Evolutionary conservation across 1,284 basidiomycete species (phyloP), one percentile per base, ranked within the genome.

Genomic region (Cutaneotrichosporon cutaneum): DNA sequence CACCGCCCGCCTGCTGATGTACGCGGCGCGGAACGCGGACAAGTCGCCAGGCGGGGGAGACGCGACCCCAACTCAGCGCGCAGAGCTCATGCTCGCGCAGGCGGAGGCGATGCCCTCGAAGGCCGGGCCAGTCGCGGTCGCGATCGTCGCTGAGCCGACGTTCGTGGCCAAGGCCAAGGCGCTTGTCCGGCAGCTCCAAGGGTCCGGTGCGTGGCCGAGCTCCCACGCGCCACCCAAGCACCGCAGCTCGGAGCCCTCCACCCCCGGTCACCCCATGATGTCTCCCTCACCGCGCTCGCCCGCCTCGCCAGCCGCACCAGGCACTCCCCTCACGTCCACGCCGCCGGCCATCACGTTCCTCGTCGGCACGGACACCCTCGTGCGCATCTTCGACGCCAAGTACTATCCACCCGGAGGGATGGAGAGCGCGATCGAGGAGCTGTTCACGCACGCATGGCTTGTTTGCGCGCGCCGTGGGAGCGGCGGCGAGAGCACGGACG

Each of bases 1-100:
- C 72, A 88, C 92, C 61, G 89, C 91, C 0, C 87, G 85, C 59
- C 81, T 98, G 0, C 83, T 97, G 3, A 83, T 97, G 1, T 85
- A 96, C 51, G 93, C 92, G 16, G 86, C 92, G 14, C 85, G 87
- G 56, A 98, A 99, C 69, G 92, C 87, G 1, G 94, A 98, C 80
- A 99, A 99, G 78, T 72, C 80, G 3, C 82, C 89, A 35, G 87
- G 87, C 67, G 80, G 85, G 0, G 75, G 72, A 0, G 92, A 94
- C 75, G 90, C 91, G 33, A 86, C 86, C 0, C 84, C 87, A 62
- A 72, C 81, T 18, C 90, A 94, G 72, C 85, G 92, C 27, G 77
- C 92, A 21, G 86, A 89, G 70, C 93, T 94, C 90, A 93, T 94
- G 87, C 72, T 79, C 45, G 81, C 87, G 24, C 81, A 92, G 26